Conservation (phyloP, 2,329 filamentous ascomycete genomes). For the Colletotrichum orchidophilum region DNA sequence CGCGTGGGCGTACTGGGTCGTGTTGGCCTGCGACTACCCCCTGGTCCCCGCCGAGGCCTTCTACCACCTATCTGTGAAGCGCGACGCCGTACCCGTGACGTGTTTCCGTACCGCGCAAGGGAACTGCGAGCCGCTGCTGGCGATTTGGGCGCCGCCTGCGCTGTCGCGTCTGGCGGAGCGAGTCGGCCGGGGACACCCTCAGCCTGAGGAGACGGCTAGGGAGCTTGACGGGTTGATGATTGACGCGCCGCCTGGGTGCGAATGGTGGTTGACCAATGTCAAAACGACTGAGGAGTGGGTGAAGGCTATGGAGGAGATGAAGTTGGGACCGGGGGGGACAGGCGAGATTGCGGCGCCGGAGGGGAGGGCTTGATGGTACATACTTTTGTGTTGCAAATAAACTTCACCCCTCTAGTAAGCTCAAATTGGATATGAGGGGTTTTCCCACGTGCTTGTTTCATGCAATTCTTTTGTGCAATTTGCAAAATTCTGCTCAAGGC, state of each 20-base stretch:
- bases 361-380: neutral
- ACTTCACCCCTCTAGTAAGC: neutral
- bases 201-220: conserved; percentile 7
- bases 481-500: too few relatives aligned
- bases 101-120: conserved; percentile 45
- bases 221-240: conserved; percentile 17
- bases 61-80: conserved; percentile 38
- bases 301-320: conserved; percentile 13
- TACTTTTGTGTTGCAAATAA: neutral
- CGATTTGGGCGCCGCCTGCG: conserved; percentile 45
- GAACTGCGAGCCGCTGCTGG: conserved; percentile 46
- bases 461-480: too few relatives aligned
- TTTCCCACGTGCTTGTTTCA: too few relatives aligned
- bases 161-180: conserved; percentile 37
- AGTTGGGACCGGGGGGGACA: conserved; percentile 8
- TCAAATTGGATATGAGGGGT: too few relatives aligned
- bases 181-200: conserved; percentile 28
- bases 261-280: conserved; percentile 28
- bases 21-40: conserved; percentile 46
- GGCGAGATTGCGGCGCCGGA: neutral
- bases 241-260: neutral
- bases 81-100: conserved; percentile 40
- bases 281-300: conserved; percentile 26
- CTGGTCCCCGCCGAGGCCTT: conserved; percentile 41
- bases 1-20: conserved; percentile 42